A percentile compares a stretch with the other conserved stretches of the same genome.
These are phyloP conservation scores for Mortierella hygrophila DNA, from an alignment of 192 early-diverging fungal genomes.

Conservation along the genomic window DNA sequence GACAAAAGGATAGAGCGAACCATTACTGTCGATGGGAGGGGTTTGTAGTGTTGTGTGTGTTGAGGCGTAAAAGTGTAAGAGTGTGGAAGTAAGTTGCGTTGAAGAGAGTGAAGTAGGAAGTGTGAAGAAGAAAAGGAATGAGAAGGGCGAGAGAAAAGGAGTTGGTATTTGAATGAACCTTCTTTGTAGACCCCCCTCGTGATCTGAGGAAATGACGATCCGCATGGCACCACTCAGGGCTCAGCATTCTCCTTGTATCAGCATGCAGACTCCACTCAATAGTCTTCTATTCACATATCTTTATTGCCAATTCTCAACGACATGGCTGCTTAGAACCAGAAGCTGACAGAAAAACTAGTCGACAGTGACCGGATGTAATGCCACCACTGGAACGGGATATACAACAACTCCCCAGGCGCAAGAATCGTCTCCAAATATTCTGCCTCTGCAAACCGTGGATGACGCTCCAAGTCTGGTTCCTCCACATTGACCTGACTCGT, in stretches of 20 bases:
- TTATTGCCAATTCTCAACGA: background rate
- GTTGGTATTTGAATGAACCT: background rate
- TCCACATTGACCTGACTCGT: slow-evolving; percentile 86
- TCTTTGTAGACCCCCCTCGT: background rate
- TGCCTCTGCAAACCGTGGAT: slow-evolving; percentile 70
- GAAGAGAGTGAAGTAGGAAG: background rate
- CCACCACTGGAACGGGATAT: slow-evolving; percentile 95
- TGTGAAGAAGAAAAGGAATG: background rate
- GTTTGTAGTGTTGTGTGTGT: background rate
- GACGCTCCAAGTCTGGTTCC: slow-evolving; percentile 64
- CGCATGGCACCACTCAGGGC: background rate
- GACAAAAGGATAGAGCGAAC: slow-evolving; percentile 39
- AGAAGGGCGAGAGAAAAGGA: no score
- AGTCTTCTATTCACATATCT: background rate
- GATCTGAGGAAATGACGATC: background rate
- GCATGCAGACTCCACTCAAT: background rate
- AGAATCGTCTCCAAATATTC: slow-evolving; percentile 78
- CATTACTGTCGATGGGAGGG: slow-evolving; percentile 16
- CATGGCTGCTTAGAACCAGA: slow-evolving; percentile 80
- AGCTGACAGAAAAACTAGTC: slow-evolving; percentile 86
- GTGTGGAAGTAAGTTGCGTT: background rate
- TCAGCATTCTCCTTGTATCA: background rate
- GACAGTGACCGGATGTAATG: slow-evolving; percentile 86
- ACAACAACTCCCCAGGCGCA: slow-evolving; percentile 83
- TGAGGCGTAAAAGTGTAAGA: background rate